Conservation (phyloP, 257 asterid species). For the Sherardia arvensis region DNA sequence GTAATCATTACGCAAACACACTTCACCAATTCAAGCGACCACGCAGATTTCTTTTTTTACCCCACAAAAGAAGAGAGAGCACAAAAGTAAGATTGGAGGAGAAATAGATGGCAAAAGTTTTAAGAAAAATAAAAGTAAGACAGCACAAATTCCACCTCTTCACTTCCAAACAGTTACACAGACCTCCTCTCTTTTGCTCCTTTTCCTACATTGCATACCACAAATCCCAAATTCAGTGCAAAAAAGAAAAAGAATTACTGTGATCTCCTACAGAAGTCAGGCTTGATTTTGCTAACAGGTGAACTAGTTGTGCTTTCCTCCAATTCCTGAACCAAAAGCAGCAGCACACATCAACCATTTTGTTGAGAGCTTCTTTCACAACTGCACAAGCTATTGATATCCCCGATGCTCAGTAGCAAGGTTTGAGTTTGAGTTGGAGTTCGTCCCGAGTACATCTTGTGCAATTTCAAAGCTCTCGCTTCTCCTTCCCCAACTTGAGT, state of each 20-base stretch:
- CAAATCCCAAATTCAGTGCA: neutral
- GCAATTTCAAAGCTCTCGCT: constrained; percentile 56
- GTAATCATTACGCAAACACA: neutral
- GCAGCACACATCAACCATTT: neutral
- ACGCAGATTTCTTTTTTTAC: neutral
- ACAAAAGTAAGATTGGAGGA: neutral
- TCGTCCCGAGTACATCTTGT: constrained; percentile 30
- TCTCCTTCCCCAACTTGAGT: constrained; percentile 60
- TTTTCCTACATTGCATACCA: neutral
- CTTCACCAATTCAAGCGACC: neutral
- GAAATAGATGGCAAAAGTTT: constrained; percentile 2
- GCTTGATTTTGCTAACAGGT: constrained; percentile 2
- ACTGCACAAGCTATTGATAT: constrained; percentile 31
- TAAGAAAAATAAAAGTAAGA: neutral
- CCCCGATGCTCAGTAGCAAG: constrained; percentile 19
- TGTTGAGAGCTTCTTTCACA: constrained; percentile 12
- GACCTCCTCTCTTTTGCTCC: neutral
- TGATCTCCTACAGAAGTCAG: constrained; percentile 14
- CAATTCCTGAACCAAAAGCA: constrained; percentile 21
- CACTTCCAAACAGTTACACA: constrained; percentile 7
- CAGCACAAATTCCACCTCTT: neutral
- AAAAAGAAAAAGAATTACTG: constrained; percentile 6
- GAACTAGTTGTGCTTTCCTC: constrained; percentile 10
- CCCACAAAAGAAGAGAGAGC: neutral
- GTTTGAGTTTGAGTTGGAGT: constrained; percentile 14